Conservation (phyloP, 106 monocot species). For the Acorus calamus region DNA sequence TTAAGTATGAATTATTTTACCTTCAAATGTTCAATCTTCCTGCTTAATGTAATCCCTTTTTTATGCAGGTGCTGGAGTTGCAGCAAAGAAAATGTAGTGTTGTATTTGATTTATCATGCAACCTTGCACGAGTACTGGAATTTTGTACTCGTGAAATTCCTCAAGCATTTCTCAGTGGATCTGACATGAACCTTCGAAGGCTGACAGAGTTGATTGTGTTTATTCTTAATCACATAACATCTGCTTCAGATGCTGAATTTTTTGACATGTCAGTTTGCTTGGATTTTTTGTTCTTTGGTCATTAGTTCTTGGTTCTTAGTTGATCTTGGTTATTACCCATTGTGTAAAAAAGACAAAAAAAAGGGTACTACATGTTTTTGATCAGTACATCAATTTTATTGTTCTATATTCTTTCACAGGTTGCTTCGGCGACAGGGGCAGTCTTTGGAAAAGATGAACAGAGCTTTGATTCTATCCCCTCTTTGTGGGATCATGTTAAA, state of each 20-base stretch:
- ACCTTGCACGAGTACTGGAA: slow-evolving; percentile 71
- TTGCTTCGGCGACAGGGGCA: slow-evolving; percentile 61
- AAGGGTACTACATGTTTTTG: neutral
- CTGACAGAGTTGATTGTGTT: slow-evolving; percentile 83
- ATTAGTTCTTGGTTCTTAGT: slow-evolving; percentile 1
- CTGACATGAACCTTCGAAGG: slow-evolving; percentile 85
- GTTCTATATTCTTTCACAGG: slow-evolving; percentile 23
- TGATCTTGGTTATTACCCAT: neutral
- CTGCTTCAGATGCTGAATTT: slow-evolving; percentile 71
- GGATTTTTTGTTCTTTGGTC: neutral
- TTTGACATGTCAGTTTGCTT: slow-evolving; percentile 77
- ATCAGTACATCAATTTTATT: neutral
- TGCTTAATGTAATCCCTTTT: no score
- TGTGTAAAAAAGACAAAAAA: no score
- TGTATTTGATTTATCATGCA: slow-evolving; percentile 91
- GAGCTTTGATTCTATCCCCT: slow-evolving; percentile 77
- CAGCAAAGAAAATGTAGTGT: slow-evolving; percentile 94
- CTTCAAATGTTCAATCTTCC: no score
- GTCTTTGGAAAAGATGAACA: slow-evolving; percentile 67
- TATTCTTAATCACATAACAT: slow-evolving; percentile 81
- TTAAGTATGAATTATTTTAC: no score
- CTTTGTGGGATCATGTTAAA: slow-evolving; percentile 90
- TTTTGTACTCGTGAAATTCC: slow-evolving; percentile 81
- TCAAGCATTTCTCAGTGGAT: slow-evolving; percentile 75
- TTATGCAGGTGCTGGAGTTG: slow-evolving; percentile 58